phyloP scores from a whole-genome alignment of 2,329 filamentous ascomycete genomes.

The Scopulariopsis brevicaulis region DNA sequence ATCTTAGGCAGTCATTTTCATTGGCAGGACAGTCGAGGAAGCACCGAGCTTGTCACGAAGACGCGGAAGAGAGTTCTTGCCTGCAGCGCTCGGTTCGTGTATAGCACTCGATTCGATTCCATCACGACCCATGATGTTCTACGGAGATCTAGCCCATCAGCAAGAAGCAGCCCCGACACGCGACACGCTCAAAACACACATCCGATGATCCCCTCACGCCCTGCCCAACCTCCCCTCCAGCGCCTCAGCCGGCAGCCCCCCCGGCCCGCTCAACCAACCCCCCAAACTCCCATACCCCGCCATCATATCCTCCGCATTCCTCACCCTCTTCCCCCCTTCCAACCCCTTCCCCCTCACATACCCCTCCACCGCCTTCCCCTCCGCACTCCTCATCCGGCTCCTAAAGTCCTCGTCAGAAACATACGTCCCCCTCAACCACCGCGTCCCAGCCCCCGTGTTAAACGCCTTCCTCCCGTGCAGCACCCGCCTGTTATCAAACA shows the following conservation, averaged over 20 bases:
- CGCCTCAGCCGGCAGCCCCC: constrained; percentile 1
- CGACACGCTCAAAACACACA: neutral
- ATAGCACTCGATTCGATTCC: no score
- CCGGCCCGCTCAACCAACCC: constrained; percentile 1
- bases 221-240: neutral
- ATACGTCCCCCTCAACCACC: constrained; percentile 83
- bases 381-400: constrained; percentile 16
- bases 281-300: constrained; percentile 4
- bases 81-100: no score
- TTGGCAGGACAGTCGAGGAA: no score
- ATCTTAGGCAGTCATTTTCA: no score
- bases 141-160: no score
- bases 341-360: constrained; percentile 7
- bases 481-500: constrained; percentile 87
- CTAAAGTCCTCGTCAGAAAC: constrained; percentile 43
- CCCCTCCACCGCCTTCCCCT: constrained; percentile 2
- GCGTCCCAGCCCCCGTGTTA: constrained; percentile 50
- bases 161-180: no score
- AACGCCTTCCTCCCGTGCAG: constrained; percentile 75
- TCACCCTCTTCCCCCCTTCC: neutral
- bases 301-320: constrained; percentile 2
- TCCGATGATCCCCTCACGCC: neutral
- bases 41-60: no score
- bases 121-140: no score
- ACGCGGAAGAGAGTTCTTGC: no score